Conservation (phyloP, 768 basidiomycete species). For the Naganishia antarctica region DNA sequence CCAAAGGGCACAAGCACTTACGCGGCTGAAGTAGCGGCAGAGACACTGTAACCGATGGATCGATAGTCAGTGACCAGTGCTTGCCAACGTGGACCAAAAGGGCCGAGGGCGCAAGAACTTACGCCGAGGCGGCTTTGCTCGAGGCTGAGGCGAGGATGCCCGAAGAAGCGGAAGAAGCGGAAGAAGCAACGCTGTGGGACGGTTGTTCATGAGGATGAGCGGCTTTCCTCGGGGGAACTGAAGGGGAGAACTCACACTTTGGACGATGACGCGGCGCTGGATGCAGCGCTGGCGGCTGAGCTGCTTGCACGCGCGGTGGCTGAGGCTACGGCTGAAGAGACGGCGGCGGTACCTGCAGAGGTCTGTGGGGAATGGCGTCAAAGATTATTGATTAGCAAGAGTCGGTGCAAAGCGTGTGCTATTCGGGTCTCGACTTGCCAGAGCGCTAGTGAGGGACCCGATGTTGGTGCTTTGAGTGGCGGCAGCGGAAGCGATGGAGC, state of each 20-base stretch:
- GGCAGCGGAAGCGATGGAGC: constrained; percentile 4
- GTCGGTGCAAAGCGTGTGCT: no score
- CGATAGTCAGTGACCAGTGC: no score
- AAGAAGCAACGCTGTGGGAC: no score
- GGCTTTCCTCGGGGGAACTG: no score
- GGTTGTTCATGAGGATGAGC: no score
- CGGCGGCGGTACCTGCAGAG: neutral
- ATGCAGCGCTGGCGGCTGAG: constrained; percentile 18
- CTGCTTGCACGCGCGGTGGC: neutral
- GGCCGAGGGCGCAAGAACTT: no score
- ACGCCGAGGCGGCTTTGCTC: neutral
- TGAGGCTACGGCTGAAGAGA: neutral
- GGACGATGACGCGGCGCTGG: neutral
- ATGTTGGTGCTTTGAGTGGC: constrained; percentile 28
- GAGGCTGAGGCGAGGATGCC: no score
- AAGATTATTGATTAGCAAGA: constrained; percentile 5
- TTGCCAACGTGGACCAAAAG: no score
- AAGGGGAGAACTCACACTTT: neutral
- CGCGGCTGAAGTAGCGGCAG: constrained; percentile 23
- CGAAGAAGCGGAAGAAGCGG: no score
- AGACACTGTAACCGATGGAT: no score
- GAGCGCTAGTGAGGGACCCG: constrained; percentile 28
- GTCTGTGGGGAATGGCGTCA: neutral
- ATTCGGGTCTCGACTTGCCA: constrained; percentile 16
- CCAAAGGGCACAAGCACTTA: no score